phyloP scores from a whole-genome alignment of 2,329 filamentous ascomycete species.

The Metarhizium robertsii region DNA sequence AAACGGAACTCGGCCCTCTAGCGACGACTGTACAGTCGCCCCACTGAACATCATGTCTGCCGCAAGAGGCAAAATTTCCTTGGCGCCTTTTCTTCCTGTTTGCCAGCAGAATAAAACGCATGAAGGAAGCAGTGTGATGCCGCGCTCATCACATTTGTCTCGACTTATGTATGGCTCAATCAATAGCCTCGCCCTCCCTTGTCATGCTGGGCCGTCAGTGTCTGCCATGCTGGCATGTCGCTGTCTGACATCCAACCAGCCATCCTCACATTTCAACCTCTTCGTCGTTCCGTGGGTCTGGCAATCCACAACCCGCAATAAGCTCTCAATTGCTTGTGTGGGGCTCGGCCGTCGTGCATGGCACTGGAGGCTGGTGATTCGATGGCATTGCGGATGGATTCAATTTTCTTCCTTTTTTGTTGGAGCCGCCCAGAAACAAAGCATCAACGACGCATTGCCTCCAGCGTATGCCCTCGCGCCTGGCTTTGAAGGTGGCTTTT shows the following conservation, averaged over 20 bases:
- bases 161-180: neutral
- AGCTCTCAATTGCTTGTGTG: neutral
- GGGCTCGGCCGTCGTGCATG: neutral
- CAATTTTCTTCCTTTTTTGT: neutral
- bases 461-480: neutral
- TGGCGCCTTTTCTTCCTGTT: too few species aligned
- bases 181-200: too few species aligned
- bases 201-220: neutral
- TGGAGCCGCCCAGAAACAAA: neutral
- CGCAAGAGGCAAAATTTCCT: too few species aligned
- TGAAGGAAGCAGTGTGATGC: neutral
- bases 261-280: too few species aligned
- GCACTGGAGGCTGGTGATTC: neutral
- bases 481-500: neutral
- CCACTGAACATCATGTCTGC: too few species aligned
- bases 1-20: too few species aligned
- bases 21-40: too few species aligned
- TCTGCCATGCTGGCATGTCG: too few species aligned
- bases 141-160: neutral
- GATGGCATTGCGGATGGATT: neutral
- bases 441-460: neutral
- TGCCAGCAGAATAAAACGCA: neutral
- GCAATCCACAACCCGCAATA: neutral
- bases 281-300: too few species aligned
- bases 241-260: neutral